phyloP scores from a whole-genome alignment of 2,329 filamentous ascomycete genomes.

The Sarocladium strictum region DNA sequence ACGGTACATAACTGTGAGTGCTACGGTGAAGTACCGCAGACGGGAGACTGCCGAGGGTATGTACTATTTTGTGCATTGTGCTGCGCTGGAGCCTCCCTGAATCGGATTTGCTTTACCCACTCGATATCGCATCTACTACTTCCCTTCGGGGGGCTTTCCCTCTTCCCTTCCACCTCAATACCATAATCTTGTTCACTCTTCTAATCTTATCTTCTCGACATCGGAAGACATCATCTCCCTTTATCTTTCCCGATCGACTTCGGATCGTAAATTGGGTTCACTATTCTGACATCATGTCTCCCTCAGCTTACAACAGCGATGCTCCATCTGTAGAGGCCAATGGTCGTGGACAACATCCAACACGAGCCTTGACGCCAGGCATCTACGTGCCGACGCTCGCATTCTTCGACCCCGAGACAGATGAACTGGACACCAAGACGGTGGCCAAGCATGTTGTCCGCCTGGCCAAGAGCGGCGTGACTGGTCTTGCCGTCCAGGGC shows the following conservation, averaged over 20 bases:
- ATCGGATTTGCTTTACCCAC: background rate
- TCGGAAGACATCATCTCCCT: background rate
- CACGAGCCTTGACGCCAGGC: conserved; percentile 38
- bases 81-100: background rate
- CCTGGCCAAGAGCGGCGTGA: conserved; percentile 67
- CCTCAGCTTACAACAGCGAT: background rate
- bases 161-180: background rate
- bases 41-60: background rate
- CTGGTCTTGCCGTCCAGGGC: conserved; percentile 70
- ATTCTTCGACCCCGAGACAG: conserved; percentile 61
- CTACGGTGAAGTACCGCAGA: background rate
- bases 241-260: background rate
- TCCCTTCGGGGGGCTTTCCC: background rate
- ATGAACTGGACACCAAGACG: conserved; percentile 60
- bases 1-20: background rate
- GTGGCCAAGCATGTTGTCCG: conserved; percentile 55
- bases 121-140: background rate
- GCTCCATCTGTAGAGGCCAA: background rate
- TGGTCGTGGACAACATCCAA: background rate
- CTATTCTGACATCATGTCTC: background rate
- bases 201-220: background rate
- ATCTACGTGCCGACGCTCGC: conserved; percentile 70
- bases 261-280: background rate
- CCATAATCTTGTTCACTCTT: background rate
- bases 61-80: background rate